Evolutionary conservation across 345 rosid species (phyloP).

Genomic region (Hibiscus tridactylites): DNA sequence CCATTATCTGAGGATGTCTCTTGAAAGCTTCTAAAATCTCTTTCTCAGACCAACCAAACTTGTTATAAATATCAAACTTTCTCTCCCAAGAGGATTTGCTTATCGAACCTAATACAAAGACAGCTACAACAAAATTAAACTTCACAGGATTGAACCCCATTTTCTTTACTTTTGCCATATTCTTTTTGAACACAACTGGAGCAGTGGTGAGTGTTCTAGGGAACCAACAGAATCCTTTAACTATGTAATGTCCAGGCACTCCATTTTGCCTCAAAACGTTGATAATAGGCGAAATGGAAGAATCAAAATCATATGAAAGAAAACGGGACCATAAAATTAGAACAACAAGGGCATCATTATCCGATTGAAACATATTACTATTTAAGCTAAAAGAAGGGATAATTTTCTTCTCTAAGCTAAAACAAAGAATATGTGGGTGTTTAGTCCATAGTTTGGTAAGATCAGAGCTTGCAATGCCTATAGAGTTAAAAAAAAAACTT

Average conservation of each 20-base stretch:
- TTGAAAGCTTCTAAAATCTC: slow-evolving; percentile 10
- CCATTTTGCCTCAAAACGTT: slow-evolving; percentile 13
- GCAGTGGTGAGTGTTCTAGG: neutral
- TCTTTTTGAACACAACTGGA: neutral
- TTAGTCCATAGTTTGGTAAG: neutral
- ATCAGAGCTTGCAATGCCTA: slow-evolving; percentile 8
- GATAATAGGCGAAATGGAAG: neutral
- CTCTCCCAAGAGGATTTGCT: slow-evolving; percentile 16
- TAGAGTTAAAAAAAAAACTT: slow-evolving; percentile 3
- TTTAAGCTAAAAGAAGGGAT: slow-evolving; percentile 7
- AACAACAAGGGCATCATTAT: neutral
- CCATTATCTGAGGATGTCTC: slow-evolving; percentile 7
- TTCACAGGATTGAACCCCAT: slow-evolving; percentile 19
- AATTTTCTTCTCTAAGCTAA: slow-evolving; percentile 4
- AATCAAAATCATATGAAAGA: neutral
- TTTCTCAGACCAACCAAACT: slow-evolving; percentile 9
- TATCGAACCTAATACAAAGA: neutral
- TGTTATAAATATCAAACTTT: neutral
- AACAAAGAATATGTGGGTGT: neutral
- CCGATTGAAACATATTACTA: neutral
- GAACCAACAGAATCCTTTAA: neutral
- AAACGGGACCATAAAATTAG: neutral
- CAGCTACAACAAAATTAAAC: slow-evolving; percentile 11
- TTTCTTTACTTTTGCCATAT: slow-evolving; percentile 9
- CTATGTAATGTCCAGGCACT: slow-evolving; percentile 6